Percentiles rank a stretch among this genome's conserved stretches.
Evolutionary conservation across 78 protist genomes (phyloP).

Genomic region (Pelomyxa schiedti): DNA sequence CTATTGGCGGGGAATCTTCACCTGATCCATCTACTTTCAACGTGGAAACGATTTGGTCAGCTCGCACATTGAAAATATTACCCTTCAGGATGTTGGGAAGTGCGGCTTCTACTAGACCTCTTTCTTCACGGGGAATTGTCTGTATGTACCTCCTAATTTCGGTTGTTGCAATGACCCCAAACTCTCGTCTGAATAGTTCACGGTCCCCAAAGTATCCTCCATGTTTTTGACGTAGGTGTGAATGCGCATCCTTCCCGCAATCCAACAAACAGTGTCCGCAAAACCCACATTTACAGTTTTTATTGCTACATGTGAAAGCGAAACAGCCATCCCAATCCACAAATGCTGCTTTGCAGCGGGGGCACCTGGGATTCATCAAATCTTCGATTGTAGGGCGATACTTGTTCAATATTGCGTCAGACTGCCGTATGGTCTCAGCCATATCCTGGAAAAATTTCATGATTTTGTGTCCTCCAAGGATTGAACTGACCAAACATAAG

Average conservation of each 20-base stretch:
- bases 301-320: not conserved
- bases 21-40: not conserved
- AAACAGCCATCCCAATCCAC: conserved; percentile 7
- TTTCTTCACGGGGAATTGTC: not conserved
- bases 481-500: not conserved
- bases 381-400: not conserved
- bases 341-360: conserved; percentile 6
- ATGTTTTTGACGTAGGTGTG: conserved; percentile 5
- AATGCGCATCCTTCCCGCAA: conserved; percentile 11
- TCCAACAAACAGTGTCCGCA: conserved; percentile 8
- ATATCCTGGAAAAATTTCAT: conserved; percentile 1
- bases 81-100: conserved; percentile 5
- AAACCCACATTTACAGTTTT: not conserved
- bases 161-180: conserved; percentile 12
- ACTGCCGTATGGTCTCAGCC: not conserved
- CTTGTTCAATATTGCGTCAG: not conserved
- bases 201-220: conserved; percentile 5
- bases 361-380: not conserved
- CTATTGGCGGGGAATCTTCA: conserved; percentile 2
- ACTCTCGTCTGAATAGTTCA: conserved; percentile 9
- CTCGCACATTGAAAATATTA: not conserved
- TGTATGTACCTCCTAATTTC: not conserved
- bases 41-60: not conserved
- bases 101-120: conserved; percentile 8
- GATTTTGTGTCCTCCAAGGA: conserved; percentile 1